These are phyloP conservation scores for Zoysia pacifica DNA, from an alignment of 176 grass and related monocot species.

Conservation along the genomic window DNA sequence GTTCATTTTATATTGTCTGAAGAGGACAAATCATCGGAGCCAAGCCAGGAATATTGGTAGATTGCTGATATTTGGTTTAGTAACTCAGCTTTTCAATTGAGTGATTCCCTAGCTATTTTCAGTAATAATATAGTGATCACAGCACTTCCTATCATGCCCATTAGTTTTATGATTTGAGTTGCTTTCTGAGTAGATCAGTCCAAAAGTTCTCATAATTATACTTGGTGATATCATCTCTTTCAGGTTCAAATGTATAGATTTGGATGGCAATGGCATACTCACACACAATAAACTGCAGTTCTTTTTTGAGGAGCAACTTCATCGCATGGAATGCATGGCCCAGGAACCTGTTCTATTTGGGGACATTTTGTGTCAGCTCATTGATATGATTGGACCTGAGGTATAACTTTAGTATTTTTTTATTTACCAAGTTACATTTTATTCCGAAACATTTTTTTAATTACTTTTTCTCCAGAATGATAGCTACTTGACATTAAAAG, in stretches of 20 bases:
- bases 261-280: slow-evolving; percentile 88
- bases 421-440: slow-evolving; percentile 21
- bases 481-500: slow-evolving; percentile 61
- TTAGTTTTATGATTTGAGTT: slow-evolving; percentile 23
- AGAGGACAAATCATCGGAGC: slow-evolving; percentile 84
- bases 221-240: slow-evolving; percentile 28
- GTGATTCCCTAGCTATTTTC: slow-evolving; percentile 15
- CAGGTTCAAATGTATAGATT: slow-evolving; percentile 96
- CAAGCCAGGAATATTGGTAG: slow-evolving; percentile 79
- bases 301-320: slow-evolving; percentile 97
- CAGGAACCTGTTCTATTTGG: slow-evolving; percentile 93
- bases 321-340: slow-evolving; percentile 98
- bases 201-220: slow-evolving; percentile 29
- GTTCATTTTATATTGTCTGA: slow-evolving; percentile 93
- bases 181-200: neutral
- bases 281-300: slow-evolving; percentile 89
- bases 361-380: slow-evolving; percentile 91
- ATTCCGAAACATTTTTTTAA: slow-evolving; percentile 22
- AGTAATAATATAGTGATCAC: slow-evolving; percentile 15
- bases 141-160: neutral
- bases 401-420: slow-evolving; percentile 43
- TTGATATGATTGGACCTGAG: slow-evolving; percentile 95
- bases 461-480: slow-evolving; percentile 67
- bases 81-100: slow-evolving; percentile 8
- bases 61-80: slow-evolving; percentile 19